Evolutionary conservation across 2,329 filamentous ascomycete genomes (phyloP).

Genomic region (Dryadomyces sulphureus): DNA sequence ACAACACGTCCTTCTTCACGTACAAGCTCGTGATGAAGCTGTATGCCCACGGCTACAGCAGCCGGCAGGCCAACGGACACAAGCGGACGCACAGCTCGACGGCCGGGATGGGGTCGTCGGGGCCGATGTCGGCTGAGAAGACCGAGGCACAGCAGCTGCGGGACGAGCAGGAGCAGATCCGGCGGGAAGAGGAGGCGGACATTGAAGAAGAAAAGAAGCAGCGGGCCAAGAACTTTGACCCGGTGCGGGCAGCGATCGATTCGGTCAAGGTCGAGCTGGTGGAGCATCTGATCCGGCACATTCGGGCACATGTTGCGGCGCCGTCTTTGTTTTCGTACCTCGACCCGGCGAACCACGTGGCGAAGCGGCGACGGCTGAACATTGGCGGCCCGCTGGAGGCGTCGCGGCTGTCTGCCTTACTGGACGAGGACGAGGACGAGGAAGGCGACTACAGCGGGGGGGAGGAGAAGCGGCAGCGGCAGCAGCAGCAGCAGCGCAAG

Average conservation of each 20-base stretch:
- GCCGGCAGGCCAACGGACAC: not conserved
- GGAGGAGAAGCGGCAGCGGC: not conserved
- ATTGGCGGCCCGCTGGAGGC: constrained; percentile 49
- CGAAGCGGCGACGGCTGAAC: constrained; percentile 68
- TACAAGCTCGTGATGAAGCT: constrained; percentile 87
- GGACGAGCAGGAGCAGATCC: constrained; percentile 49
- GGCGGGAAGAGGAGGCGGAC: constrained; percentile 65
- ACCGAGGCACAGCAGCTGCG: constrained; percentile 30
- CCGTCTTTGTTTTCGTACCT: constrained; percentile 69
- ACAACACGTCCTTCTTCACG: constrained; percentile 77
- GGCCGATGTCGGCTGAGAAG: constrained; percentile 14
- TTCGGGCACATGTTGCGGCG: constrained; percentile 74
- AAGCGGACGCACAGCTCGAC: constrained; percentile 12
- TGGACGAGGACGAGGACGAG: constrained; percentile 41
- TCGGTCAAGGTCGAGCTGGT: constrained; percentile 66
- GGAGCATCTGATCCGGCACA: constrained; percentile 76
- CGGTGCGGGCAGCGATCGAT: constrained; percentile 70
- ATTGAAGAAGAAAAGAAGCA: constrained; percentile 82
- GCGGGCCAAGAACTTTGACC: constrained; percentile 76
- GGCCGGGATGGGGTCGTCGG: constrained; percentile 19
- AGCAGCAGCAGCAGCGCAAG: constrained; percentile 16
- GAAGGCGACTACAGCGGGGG: constrained; percentile 21
- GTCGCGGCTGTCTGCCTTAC: constrained; percentile 33
- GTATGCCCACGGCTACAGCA: constrained; percentile 25
- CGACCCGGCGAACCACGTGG: constrained; percentile 63